Evolutionary conservation across 768 basidiomycete species (phyloP).

Genomic region (Cubamyces lactineus): DNA sequence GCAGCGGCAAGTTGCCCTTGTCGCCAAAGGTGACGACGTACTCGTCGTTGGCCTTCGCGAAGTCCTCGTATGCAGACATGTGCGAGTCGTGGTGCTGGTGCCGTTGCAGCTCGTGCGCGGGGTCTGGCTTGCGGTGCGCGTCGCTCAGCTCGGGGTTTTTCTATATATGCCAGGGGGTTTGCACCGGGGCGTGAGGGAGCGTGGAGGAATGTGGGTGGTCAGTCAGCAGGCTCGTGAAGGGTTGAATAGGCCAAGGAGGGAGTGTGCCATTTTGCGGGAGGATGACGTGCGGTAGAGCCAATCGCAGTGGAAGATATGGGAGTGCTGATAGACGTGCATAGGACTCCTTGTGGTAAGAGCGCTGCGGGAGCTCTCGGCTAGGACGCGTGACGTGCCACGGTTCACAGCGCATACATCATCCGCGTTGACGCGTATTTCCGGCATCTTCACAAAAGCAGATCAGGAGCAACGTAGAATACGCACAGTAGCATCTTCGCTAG

Average conservation of each 20-base stretch:
- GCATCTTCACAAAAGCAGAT: no score
- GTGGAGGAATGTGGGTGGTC: neutral
- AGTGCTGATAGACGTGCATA: neutral
- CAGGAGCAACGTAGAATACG: neutral
- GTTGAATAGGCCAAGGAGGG: neutral
- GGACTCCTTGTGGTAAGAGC: neutral
- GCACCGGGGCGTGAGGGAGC: neutral
- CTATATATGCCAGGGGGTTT: constrained; percentile 4
- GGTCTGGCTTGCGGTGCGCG: constrained; percentile 13
- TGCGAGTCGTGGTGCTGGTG: constrained; percentile 4
- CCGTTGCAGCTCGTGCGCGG: neutral
- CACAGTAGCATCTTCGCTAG: constrained; percentile 12
- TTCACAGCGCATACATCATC: neutral
- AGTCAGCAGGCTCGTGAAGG: neutral
- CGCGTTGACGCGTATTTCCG: neutral
- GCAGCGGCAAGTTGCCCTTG: constrained; percentile 44
- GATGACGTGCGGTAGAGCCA: constrained; percentile 14
- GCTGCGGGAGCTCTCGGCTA: neutral
- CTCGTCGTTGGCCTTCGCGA: constrained; percentile 44
- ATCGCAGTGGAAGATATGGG: neutral
- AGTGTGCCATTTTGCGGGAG: constrained; percentile 11
- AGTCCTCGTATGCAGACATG: constrained; percentile 38
- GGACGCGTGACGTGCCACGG: constrained; percentile 13
- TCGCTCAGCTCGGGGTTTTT: constrained; percentile 21
- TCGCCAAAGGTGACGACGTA: constrained; percentile 52